Base-by-base conservation (phyloP, 2,329 filamentous ascomycete species). In the Trichoderma sp. region DNA sequence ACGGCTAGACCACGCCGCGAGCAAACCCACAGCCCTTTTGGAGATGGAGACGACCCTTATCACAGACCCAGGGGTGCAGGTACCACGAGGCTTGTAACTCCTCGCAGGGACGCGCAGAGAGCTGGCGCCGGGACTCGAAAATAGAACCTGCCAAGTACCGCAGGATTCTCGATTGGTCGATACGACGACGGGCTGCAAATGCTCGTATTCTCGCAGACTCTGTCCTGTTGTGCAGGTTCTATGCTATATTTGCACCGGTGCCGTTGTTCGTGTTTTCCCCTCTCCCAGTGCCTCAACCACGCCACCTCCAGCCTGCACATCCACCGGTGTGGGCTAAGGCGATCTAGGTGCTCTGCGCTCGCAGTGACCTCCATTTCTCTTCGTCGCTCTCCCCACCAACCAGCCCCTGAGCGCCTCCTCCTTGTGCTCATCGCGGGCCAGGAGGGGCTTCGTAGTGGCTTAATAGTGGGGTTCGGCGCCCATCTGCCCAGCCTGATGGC, bases 31-130 rank as follows among this genome's bases (percentile, higher is more conserved):
- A 59, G 28, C 39, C 60, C 52, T 52, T 68, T 16, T 39, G 28
- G 39, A 46, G 46, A 68, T 55, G 24, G 58, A 51, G 64, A 55
- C 28, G 60, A 64, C 66, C 66, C 66, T 68, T 68, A 68, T 68
- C 66, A 28, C 65, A 59, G 46, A 16, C 63, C 63, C 63, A 66
- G 63, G 63, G 63, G 63, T 66, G 60, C 51, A 52, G n/a, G 59
- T 34, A 34, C 59, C 46, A 34, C 39, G 16, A 30, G 49, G 39
- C 43, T 28, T 49, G 39, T 28, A 28, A 39, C 39, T 60, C 16
- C 39, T 43, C 39, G 5, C 16, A 18, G 39, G 39, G 39, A 43
- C 39, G 39, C 8, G 16, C 39, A 43, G 6, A 34, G 5, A 18
- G 39, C 39, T 43, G 39, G 39, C 39, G 39, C 39, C 39, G 39